phyloP scores from a whole-genome alignment of 225 moss, liverwort and hornwort species.

The Climacium dendroides region DNA sequence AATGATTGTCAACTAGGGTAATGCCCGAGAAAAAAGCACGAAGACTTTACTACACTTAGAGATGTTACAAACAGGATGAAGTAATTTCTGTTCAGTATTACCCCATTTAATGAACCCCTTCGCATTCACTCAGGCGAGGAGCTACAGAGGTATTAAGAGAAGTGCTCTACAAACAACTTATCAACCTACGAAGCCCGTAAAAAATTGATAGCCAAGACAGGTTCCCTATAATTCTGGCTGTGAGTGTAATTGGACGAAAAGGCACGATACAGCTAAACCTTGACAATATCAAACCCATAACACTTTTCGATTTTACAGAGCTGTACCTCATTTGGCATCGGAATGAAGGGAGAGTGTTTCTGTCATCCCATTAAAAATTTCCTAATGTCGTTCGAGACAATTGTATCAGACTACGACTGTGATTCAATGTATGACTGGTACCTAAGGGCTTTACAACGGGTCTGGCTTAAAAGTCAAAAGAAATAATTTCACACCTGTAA shows the following conservation, averaged over 20 bases:
- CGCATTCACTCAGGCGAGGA: not conserved
- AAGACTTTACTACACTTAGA: not conserved
- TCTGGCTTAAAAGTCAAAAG: not conserved
- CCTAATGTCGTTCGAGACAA: not conserved
- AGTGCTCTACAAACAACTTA: not conserved
- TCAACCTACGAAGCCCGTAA: not conserved
- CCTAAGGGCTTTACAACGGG: not conserved
- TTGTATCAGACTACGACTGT: not conserved
- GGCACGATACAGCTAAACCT: not conserved
- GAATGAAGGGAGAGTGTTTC: not conserved
- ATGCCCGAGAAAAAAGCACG: not conserved
- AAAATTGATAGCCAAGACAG: not conserved
- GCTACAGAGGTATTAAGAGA: not conserved
- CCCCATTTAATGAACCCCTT: not conserved
- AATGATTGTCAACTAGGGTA: not conserved
- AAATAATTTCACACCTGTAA: slow-evolving; percentile 33
- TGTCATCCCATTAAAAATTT: not conserved
- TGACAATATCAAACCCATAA: not conserved
- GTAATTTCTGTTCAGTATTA: not conserved
- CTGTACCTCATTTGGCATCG: not conserved
- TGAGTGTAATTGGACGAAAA: not conserved
- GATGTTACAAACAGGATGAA: not conserved
- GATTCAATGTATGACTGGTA: not conserved
- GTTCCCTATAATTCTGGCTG: not conserved
- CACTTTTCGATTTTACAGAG: not conserved